Conservation (phyloP, 106 monocot genomes). For the Phalaenopsis aphrodite region DNA sequence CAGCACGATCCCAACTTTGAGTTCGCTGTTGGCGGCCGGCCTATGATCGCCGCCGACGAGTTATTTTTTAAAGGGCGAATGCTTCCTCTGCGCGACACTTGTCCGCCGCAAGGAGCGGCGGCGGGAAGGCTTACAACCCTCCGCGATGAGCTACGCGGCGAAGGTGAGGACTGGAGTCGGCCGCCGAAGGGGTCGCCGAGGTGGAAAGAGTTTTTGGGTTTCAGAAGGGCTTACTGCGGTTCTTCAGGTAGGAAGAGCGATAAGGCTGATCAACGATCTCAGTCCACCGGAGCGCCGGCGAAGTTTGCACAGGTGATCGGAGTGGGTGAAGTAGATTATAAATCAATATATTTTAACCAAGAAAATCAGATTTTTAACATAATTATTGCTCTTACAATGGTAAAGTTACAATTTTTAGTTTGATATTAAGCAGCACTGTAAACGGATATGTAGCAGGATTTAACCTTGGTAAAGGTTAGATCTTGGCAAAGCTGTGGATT, state of each 20-base stretch:
- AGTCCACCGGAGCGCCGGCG: not conserved
- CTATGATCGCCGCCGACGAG: constrained; percentile 76
- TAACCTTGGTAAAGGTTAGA: no score
- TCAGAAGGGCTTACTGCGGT: constrained; percentile 19
- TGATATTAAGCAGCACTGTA: no score
- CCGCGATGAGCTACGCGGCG: constrained; percentile 42
- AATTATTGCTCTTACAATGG: no score
- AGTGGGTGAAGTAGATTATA: no score
- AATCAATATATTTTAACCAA: no score
- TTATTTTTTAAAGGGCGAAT: constrained; percentile 66
- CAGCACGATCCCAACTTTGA: constrained; percentile 47
- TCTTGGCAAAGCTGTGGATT: no score
- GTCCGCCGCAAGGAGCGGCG: not conserved
- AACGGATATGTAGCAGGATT: no score
- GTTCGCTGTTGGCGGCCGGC: constrained; percentile 51
- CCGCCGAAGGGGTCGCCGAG: constrained; percentile 11
- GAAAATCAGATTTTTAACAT: no score
- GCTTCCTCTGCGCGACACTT: constrained; percentile 23
- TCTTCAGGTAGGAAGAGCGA: not conserved
- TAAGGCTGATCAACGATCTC: not conserved
- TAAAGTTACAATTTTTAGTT: no score
- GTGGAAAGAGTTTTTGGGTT: constrained; percentile 54
- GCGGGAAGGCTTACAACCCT: constrained; percentile 27
- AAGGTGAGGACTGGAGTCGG: constrained; percentile 6
- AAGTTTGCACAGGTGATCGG: not conserved